Base-by-base conservation (phyloP, 495 filamentous ascomycete genomes). In the Rusavskia elegans region DNA sequence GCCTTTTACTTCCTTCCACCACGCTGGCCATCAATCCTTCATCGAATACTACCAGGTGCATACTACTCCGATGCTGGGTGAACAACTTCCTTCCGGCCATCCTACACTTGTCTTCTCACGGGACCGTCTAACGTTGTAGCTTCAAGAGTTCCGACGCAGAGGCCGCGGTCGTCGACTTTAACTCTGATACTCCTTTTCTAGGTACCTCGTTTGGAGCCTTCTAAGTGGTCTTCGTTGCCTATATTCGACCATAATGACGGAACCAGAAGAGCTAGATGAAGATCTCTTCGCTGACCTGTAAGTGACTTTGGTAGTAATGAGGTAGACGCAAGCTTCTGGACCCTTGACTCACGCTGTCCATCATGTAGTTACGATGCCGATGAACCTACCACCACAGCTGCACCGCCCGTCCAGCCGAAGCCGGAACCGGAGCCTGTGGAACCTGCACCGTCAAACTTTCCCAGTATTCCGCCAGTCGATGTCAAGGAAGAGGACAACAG, bases 201-300 rank as follows among this genome's bases (percentile, higher is more conserved):
- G 32, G 32, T 35, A 2, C 32, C 13, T 14, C 13, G 10, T 7
- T 10, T 10, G 32, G 13, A 35, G 2, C 39, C n/a, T 6, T 42
- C n/a, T 8, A 19, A 42, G 14, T 11, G 7, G 20, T 19, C 39
- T 9, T 14, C n/a, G 21, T 25, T 46, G 10, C 16, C 6, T 29
- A 11, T 29, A 46, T 1, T n/a, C 21, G 16, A 13, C 32, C 21
- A 53, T 38, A 52, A 94, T 94, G 88, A 79, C 87, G 23, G 89
- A 94, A 64, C 78, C 79, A 46, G 89, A 93, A 65, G 88, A 89
- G 55, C 81, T 89, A 57, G 93, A 97, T 49, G 93, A 97, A 61
- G 92, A 98, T 76, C 84, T 98, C 62, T 98, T 98, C 66, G 92
- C 89, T 57, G 92, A 98, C 71, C 79, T 98, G 92, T 97, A 75